Evolutionary conservation across 2,329 filamentous ascomycete genomes (phyloP).

Genomic region (Cercospora beticola): DNA sequence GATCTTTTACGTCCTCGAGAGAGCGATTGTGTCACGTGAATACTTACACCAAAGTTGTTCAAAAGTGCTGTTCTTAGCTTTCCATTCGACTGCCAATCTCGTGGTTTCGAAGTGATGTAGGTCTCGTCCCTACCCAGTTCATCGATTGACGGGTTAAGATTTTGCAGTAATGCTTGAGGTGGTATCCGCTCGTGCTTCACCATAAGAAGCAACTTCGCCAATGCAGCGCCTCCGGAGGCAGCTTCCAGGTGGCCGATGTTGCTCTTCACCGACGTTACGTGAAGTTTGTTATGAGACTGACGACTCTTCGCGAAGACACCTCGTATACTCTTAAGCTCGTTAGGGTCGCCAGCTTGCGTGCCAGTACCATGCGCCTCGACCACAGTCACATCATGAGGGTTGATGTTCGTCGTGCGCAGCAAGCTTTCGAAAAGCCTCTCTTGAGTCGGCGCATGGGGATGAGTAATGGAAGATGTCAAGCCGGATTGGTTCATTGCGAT

Average conservation of each 20-base stretch:
- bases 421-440: constrained; percentile 10
- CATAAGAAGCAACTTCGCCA: constrained; percentile 40
- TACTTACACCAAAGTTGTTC: constrained; percentile 38
- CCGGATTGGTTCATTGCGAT: constrained; percentile 40
- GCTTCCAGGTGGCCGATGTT: constrained; percentile 35
- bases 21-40: background rate
- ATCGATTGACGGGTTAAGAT: constrained; percentile 15
- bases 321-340: constrained; percentile 17
- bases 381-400: constrained; percentile 9
- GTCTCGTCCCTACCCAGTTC: constrained; percentile 8
- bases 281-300: constrained; percentile 17
- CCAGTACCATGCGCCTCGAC: constrained; percentile 22
- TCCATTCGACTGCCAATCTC: constrained; percentile 1
- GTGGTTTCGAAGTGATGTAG: background rate
- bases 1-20: background rate
- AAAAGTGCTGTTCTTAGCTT: constrained; percentile 21
- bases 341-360: constrained; percentile 27
- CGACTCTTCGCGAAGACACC: constrained; percentile 33
- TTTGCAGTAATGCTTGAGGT: constrained; percentile 14
- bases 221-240: constrained; percentile 41
- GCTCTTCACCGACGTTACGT: constrained; percentile 32
- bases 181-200: constrained; percentile 31
- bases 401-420: background rate
- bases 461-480: constrained; percentile 13
- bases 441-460: constrained; percentile 22